Evolutionary conservation across 1,139 yeast genomes (phyloP), one percentile per base, ranked within the genome.

Genomic region (Hanseniaspora sp.): DNA sequence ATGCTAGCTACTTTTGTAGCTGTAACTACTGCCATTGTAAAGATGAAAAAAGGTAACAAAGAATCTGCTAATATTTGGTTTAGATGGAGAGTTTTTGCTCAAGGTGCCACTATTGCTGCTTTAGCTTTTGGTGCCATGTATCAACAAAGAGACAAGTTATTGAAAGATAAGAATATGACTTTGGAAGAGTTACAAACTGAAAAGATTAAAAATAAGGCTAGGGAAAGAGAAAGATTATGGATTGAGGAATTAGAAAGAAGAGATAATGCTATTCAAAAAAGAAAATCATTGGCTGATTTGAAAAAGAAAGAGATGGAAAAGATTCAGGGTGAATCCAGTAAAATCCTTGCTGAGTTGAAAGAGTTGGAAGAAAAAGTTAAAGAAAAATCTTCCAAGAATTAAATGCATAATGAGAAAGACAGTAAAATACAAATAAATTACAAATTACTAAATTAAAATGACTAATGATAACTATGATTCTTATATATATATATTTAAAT

Each of bases 171-270:
- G 7, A 60, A 67, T 6, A 56, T 59, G 9, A 64, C 64, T 40
- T 66, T 67, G 30, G 72, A 75, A 63, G 74, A 77, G 63, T 65
- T 80, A 18, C 75, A 77, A 55, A 87, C 81, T 62, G 87, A 82
- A 43, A 67, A 73, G 59, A 73, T 80, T 64, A 74, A 80, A 59
- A 86, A 76, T 67, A 85, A 77, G 79, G 95, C 97, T 43, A 84
- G 83, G 67, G 71, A 79, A 63, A 80, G 97, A 72, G 96, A 88
- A 65, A 74, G 73, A 62, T 67, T 88, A 62, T 88, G 97, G 97
- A 83, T 88, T 60, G 88, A 86, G 65, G 97, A 88, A 67, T 75
- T 88, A 66, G 92, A 88, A 65, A 78, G 95, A 71, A 77, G 95
- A 66, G 96, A 88, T 66, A 76, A 70, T 8, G 82, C 79, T 57